Evolutionary conservation across 306 rosid genomes (phyloP).

Genomic region (Quillaja saponaria): DNA sequence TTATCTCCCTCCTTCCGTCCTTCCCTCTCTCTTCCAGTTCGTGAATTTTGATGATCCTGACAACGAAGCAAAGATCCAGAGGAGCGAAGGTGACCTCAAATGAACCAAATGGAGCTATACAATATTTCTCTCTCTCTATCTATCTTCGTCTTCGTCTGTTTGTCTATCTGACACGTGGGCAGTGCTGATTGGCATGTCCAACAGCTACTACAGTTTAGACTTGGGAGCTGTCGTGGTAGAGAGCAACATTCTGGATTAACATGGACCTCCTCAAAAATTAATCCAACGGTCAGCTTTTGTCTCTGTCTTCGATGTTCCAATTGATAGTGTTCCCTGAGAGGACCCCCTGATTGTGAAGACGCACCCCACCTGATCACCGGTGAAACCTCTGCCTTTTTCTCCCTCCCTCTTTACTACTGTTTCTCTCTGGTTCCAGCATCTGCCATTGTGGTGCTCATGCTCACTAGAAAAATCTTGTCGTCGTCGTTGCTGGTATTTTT

Average conservation of each 20-base stretch:
- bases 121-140: not conserved
- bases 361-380: no score
- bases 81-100: slow-evolving; percentile 39
- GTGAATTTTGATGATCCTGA: slow-evolving; percentile 45
- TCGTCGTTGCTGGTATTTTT: no score
- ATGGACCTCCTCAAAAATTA: not conserved
- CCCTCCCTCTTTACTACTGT: no score
- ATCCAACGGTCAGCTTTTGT: not conserved
- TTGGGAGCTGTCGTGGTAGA: not conserved
- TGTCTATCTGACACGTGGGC: slow-evolving; percentile 29
- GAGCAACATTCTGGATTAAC: not conserved
- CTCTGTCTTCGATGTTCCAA: no score
- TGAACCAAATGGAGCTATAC: slow-evolving; percentile 1
- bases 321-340: no score
- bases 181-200: slow-evolving; percentile 9
- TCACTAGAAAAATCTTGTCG: no score
- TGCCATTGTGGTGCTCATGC: no score
- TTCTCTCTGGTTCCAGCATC: no score
- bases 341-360: no score
- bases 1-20: not conserved
- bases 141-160: not conserved
- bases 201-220: not conserved
- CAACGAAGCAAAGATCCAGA: slow-evolving; percentile 33
- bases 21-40: slow-evolving; percentile 25
- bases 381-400: no score